phyloP scores from a whole-genome alignment of 306 rosid genomes.

The Lotus japonicus region DNA sequence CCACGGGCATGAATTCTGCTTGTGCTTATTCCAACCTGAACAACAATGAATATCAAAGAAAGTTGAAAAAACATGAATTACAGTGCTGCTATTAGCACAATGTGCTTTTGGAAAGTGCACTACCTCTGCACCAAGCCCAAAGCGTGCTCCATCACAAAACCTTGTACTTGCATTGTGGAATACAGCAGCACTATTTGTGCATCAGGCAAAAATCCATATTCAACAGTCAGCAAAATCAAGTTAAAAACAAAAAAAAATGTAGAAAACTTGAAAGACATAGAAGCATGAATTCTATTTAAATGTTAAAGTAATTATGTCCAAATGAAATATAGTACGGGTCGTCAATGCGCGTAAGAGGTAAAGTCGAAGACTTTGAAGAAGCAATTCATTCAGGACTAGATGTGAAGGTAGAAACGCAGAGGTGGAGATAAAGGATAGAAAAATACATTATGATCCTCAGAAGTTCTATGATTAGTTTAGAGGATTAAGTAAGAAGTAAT shows the following conservation, averaged over 20 bases:
- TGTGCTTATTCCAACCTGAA: conserved; percentile 82
- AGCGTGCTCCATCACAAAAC: conserved; percentile 75
- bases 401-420: too few relatives aligned
- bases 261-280: neutral
- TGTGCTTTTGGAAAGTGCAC: neutral
- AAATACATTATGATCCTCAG: too few relatives aligned
- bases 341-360: too few relatives aligned
- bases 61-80: neutral
- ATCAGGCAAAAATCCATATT: conserved; percentile 4
- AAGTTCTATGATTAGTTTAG: too few relatives aligned
- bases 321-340: too few relatives aligned
- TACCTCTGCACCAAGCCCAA: conserved; percentile 83
- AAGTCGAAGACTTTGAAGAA: too few relatives aligned
- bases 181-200: conserved; percentile 60
- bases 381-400: too few relatives aligned
- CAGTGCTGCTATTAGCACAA: neutral
- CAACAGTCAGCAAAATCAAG: neutral
- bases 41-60: conserved; percentile 9
- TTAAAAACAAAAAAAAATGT: neutral
- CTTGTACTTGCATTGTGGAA: conserved; percentile 82
- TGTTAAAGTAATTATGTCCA: too few relatives aligned
- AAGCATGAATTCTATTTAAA: neutral
- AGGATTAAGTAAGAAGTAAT: too few relatives aligned
- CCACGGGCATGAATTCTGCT: conserved; percentile 86
- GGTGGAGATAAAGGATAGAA: too few relatives aligned